Evolutionary conservation across 768 basidiomycete species (phyloP), one percentile per base, ranked within the genome.

Genomic region (Lactarius pseudohatsudake): DNA sequence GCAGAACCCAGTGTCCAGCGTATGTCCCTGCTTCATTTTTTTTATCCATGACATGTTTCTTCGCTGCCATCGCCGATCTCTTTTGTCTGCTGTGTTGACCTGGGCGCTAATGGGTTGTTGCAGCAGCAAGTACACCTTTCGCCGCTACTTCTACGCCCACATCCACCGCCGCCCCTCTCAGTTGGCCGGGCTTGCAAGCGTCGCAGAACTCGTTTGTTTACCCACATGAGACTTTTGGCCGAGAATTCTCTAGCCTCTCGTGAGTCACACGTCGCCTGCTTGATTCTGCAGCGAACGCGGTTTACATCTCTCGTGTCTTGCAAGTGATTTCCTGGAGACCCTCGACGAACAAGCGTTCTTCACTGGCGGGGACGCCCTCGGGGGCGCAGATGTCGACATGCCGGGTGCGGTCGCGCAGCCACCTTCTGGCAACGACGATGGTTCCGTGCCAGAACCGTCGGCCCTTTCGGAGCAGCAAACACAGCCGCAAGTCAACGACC

Each of bases 311-410:
- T 50, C 38, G 10, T 58, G n/a, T 61, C 10, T 13, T 43, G 34
- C 45, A 60, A 94, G 92, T 40, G 93, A 96, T 73, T 95, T 94
- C 76, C 82, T 96, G 30, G 91, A 94, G 74, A 92, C 91, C 0
- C 82, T 96, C 10, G 91, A 94, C 75, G 92, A 95, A 61, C 86
- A 88, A 3, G 82, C 89, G 1, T 94, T 92, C 77, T 91, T 93
- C 75, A 84, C 85, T 5, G 75, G 78, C 57, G 80, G 80, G 1
- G 81, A 84, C 73, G 76, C 85, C 28, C 80, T 83, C 56, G 70
- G 74, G 58, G 56, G 76, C 69, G 69, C 74, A 69, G 22, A 72
- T 72, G 62, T 43, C 64, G 54, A 73, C 68, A 47, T 62, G 64
- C 53, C 63, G n/a, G 62, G 59, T 13, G 57, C 58, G 53, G 65